Conservation (phyloP, 257 asterid species). For the Solanum lycopersicoides region DNA sequence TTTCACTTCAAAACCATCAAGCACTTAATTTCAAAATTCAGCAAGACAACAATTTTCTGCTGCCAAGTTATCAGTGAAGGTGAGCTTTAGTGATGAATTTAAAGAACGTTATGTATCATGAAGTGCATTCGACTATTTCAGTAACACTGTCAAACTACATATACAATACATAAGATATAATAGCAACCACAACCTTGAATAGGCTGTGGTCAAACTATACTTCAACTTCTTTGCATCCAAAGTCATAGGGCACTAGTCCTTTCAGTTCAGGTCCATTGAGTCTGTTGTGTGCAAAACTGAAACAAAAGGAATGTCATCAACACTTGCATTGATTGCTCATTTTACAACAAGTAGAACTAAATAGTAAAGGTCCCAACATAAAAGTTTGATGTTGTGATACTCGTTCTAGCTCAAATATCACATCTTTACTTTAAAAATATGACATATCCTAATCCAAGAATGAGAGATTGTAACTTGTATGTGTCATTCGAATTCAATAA, state of each 20-base stretch:
- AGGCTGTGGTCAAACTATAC: neutral
- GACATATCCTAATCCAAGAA: neutral
- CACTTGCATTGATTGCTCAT: neutral
- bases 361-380: neutral
- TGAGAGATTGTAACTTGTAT: neutral
- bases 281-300: conserved; percentile 61
- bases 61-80: neutral
- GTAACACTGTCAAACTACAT: neutral
- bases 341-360: neutral
- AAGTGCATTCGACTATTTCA: neutral
- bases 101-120: neutral
- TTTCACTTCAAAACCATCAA: neutral
- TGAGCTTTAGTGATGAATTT: neutral
- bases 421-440: neutral
- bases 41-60: neutral
- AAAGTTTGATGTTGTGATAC: neutral
- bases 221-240: conserved; percentile 47
- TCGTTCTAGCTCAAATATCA: neutral
- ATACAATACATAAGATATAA: neutral
- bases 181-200: neutral
- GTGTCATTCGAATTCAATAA: neutral
- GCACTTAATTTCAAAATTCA: neutral
- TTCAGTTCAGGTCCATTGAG: conserved; percentile 83
- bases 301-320: neutral
- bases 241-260: conserved; percentile 79